Conservation (phyloP, 495 filamentous ascomycete species). For the Coniosporium apollinis region DNA sequence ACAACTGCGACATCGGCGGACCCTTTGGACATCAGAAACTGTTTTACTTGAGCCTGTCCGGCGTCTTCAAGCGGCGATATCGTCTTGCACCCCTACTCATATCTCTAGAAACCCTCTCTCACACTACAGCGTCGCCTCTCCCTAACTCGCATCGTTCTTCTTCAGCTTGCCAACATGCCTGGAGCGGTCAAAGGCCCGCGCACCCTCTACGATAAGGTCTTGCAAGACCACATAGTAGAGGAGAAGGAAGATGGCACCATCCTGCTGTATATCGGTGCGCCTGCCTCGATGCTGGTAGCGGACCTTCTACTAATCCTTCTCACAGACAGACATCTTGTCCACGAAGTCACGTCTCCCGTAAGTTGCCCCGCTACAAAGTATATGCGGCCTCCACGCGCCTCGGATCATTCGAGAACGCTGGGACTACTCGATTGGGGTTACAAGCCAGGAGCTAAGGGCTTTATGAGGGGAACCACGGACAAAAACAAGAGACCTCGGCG, state of each 20-base stretch:
- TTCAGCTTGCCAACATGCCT: conserved; percentile 12
- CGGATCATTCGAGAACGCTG: no score
- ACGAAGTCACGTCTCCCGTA: conserved; percentile 93
- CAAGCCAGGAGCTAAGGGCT: no score
- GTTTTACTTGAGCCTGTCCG: no score
- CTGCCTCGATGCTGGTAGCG: background rate
- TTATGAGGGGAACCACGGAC: no score
- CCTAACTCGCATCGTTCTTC: no score
- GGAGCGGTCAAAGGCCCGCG: conserved; percentile 11
- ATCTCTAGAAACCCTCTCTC: no score
- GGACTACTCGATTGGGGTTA: no score
- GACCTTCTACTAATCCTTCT: conserved; percentile 2
- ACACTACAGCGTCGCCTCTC: no score
- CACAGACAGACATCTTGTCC: conserved; percentile 79
- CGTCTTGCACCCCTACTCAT: no score
- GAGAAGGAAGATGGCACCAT: conserved; percentile 86
- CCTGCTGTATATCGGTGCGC: conserved; percentile 74
- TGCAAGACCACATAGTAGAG: conserved; percentile 82
- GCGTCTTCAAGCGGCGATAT: no score
- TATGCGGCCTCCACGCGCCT: background rate
- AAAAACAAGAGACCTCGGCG: conserved; percentile 3
- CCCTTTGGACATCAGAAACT: no score
- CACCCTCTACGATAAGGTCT: conserved; percentile 69
- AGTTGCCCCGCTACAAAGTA: conserved; percentile 12
- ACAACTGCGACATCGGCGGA: no score